Evolutionary conservation across 2,329 filamentous ascomycete species (phyloP), one percentile per base, ranked within the genome.

Genomic region (Claviceps spartinae): DNA sequence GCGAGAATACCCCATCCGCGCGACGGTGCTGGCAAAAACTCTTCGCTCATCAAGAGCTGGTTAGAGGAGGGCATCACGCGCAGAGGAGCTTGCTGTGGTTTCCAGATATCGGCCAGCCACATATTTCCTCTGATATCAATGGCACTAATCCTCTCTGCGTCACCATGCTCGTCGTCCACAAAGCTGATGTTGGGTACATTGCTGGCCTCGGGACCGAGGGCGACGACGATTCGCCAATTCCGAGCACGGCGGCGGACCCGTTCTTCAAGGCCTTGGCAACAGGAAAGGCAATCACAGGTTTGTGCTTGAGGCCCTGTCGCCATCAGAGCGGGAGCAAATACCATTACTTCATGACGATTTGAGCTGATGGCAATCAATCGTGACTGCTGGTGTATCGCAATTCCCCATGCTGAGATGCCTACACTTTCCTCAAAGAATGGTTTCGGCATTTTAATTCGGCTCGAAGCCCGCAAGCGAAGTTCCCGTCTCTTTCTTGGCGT

Each of bases 291-390:
- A 37, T 54, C 54, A 30, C 54, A 48, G 40, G 38, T 45, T 36
- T 14, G 22, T 24, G 18, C n/a, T 22, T 50, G n/a, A 8, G 41
- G 43, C 20, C 24, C 22, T 26, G 22, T 6, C 36, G 50, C 20
- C 9, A 60, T 54, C 46, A 73, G 61, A 5, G 71, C 72, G 56
- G 73, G 71, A 1, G 73, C 74, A 58, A 80, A 81, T 1, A 81
- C 72, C 0, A 70, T 75, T 6, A 77, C 66, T 55, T 77, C 74
- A 49, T 63, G 62, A 4, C 75, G 78, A 63, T 98, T 98, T 0
- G 86, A 82, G 59, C 86, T 87, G 41, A 94, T 83, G 0, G 91
- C 93, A 56, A 98, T 85, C 55, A 96, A 72, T 0, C 90, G 81
- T n/a, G 87, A 88, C 56, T 82, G 72, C 55, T 80, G 76, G 64